Evolutionary conservation across 1,284 basidiomycete species (phyloP).

Genomic region (Cystobasidium pallidum): DNA sequence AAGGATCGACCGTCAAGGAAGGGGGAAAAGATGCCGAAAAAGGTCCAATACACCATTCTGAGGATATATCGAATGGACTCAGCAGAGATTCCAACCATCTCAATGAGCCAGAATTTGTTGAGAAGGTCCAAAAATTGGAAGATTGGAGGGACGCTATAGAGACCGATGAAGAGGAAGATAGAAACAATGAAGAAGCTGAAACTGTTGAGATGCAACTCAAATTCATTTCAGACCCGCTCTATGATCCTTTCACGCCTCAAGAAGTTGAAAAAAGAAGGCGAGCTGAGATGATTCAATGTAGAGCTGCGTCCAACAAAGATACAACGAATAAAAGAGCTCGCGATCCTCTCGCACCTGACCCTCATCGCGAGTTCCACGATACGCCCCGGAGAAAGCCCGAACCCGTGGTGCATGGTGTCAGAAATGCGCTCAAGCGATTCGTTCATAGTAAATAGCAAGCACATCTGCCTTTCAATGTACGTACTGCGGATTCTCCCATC

Average conservation of each 20-base stretch:
- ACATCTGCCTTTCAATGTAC: no score
- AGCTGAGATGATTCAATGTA: background rate
- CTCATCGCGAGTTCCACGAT: background rate
- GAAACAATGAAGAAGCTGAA: background rate
- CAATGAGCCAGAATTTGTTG: background rate
- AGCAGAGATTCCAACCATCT: background rate
- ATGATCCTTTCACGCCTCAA: background rate
- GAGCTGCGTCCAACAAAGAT: background rate
- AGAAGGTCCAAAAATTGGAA: background rate
- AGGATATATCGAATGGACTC: background rate
- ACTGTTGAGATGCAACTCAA: conserved; percentile 1
- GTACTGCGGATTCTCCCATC: no score
- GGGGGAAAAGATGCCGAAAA: background rate
- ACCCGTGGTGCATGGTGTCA: background rate
- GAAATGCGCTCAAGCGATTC: background rate
- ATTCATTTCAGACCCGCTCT: background rate
- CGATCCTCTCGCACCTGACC: background rate
- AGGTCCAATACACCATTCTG: background rate
- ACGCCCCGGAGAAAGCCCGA: background rate
- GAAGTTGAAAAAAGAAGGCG: background rate
- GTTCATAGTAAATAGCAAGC: background rate
- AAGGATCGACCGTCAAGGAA: background rate
- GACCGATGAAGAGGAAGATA: background rate
- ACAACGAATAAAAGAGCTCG: background rate
- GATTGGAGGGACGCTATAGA: background rate